Evolutionary conservation across 2,329 filamentous ascomycete species (phyloP).

Genomic region (Alternaria ethzedia): DNA sequence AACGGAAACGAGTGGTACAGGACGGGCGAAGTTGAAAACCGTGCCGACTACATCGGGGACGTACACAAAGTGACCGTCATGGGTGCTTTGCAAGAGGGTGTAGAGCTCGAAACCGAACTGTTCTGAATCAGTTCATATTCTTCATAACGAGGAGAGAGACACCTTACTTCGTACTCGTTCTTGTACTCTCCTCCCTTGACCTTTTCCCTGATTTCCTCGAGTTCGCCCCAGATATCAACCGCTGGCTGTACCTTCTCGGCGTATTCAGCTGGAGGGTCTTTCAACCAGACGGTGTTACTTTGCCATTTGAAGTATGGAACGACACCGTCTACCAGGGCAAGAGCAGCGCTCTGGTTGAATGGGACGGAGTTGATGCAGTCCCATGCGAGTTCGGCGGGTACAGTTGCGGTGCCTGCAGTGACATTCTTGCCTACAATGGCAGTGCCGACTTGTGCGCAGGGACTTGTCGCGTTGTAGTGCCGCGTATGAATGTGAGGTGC

Average conservation of each 20-base stretch:
- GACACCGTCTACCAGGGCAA: slow-evolving; percentile 52
- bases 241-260: slow-evolving; percentile 53
- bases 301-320: slow-evolving; percentile 56
- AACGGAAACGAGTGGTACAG: slow-evolving; percentile 63
- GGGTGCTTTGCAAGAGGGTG: slow-evolving; percentile 58
- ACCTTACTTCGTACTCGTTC: slow-evolving; percentile 50
- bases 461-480: slow-evolving; percentile 35
- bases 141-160: not conserved
- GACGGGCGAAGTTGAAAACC: slow-evolving; percentile 59
- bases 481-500: slow-evolving; percentile 28
- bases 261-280: slow-evolving; percentile 55
- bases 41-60: slow-evolving; percentile 60
- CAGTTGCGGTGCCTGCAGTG: slow-evolving; percentile 41
- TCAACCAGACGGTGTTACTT: slow-evolving; percentile 53
- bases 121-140: slow-evolving; percentile 6
- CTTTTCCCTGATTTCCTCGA: slow-evolving; percentile 49
- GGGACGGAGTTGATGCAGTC: slow-evolving; percentile 56
- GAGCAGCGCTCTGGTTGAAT: slow-evolving; percentile 52
- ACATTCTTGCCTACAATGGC: slow-evolving; percentile 34
- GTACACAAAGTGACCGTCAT: slow-evolving; percentile 70
- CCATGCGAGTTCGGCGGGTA: slow-evolving; percentile 54
- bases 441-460: slow-evolving; percentile 43
- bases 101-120: slow-evolving; percentile 45
- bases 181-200: slow-evolving; percentile 45
- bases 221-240: slow-evolving; percentile 51